Evolutionary conservation across 257 asterid genomes (phyloP).

Genomic region (Lithospermum erythrorhizon): DNA sequence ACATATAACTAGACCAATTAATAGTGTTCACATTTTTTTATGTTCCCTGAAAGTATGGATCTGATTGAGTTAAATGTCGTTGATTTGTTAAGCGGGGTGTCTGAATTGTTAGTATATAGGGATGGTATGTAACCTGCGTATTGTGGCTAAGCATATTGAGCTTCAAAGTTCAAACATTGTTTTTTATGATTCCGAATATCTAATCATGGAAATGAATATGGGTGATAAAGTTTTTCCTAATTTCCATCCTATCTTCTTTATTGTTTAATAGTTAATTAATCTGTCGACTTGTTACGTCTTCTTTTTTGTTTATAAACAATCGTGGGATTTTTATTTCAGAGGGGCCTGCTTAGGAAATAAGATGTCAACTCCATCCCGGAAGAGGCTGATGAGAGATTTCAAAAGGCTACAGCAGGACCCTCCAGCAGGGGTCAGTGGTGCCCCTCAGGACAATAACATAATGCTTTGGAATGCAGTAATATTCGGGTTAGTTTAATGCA

Average conservation of each 20-base stretch:
- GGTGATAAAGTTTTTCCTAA: neutral
- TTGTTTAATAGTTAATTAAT: neutral
- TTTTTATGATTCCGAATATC: too few species aligned
- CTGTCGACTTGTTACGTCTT: neutral
- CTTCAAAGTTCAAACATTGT: too few species aligned
- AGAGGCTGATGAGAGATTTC: constrained; percentile 81
- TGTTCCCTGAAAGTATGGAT: too few species aligned
- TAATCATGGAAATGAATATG: neutral
- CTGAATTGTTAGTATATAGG: too few species aligned
- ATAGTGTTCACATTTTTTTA: too few species aligned
- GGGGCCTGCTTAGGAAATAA: constrained; percentile 18
- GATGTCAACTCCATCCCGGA: constrained; percentile 76
- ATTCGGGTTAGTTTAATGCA: constrained; percentile 42
- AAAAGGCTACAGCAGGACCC: constrained; percentile 78
- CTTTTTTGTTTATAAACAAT: neutral
- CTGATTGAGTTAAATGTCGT: too few species aligned
- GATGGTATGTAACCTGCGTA: too few species aligned
- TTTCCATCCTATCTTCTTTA: neutral
- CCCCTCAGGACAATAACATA: constrained; percentile 68
- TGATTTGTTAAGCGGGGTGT: too few species aligned
- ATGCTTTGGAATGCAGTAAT: constrained; percentile 82
- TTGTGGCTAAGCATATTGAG: too few species aligned
- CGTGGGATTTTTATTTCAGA: neutral
- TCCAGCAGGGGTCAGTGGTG: constrained; percentile 73
- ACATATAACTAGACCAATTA: too few species aligned